These are phyloP conservation scores for Gentiana dahurica DNA, from an alignment of 257 asterid species.

Conservation along the genomic window DNA sequence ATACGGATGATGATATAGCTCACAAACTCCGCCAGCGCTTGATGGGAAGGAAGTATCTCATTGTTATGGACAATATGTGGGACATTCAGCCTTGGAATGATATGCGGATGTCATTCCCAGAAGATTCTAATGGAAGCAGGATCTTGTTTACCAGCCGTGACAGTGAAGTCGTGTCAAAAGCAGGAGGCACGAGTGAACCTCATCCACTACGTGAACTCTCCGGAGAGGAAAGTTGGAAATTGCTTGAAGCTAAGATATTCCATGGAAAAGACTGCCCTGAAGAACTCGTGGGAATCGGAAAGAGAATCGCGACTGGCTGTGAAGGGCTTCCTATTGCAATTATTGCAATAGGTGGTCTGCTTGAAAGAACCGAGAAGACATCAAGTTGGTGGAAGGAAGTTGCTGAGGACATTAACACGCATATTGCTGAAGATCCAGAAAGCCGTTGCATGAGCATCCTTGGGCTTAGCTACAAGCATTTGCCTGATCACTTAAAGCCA, in stretches of 20 bases:
- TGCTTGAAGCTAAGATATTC: background rate
- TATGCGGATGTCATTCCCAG: background rate
- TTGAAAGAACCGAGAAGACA: background rate
- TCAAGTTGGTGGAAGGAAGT: background rate
- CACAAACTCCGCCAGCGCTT: background rate
- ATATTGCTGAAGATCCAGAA: background rate
- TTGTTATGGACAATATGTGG: constrained; percentile 1
- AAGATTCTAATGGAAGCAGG: background rate
- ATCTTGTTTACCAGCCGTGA: background rate
- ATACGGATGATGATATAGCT: background rate
- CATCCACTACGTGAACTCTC: background rate
- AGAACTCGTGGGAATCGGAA: background rate
- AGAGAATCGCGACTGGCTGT: background rate
- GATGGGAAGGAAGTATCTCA: background rate
- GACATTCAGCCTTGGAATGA: constrained; percentile 1
- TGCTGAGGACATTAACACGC: background rate
- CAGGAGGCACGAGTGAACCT: background rate
- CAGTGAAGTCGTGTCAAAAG: background rate
- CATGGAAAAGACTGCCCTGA: background rate
- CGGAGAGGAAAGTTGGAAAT: constrained; percentile 4
- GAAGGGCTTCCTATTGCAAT: background rate
- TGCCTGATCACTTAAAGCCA: background rate
- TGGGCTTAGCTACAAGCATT: background rate
- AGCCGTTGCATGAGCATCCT: background rate
- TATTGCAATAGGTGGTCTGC: background rate